Conservation (phyloP, 2,329 filamentous ascomycete genomes). For the Penicillium griseofulvum region DNA sequence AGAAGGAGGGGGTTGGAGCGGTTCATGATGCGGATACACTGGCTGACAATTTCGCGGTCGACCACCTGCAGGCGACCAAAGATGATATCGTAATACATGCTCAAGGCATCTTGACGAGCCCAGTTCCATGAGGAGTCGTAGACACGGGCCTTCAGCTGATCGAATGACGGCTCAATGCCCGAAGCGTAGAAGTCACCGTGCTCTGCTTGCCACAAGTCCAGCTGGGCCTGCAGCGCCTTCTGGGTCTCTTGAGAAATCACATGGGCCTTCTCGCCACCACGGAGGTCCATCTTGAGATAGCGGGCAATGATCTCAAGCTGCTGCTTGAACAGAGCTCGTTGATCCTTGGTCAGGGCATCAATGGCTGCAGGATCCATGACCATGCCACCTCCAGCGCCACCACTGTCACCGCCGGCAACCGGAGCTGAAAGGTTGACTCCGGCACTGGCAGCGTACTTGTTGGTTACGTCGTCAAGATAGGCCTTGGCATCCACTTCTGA, state of each 20-base stretch:
- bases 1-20: constrained; percentile 92
- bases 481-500: constrained; percentile 89
- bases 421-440: constrained; percentile 81
- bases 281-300: constrained; percentile 95
- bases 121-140: constrained; percentile 99
- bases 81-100: constrained; percentile 99
- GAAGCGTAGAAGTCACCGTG: constrained; percentile 95
- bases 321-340: constrained; percentile 94
- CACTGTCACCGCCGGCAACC: constrained; percentile 67
- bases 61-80: constrained; percentile 91
- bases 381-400: constrained; percentile 75
- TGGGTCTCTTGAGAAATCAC: constrained; percentile 81
- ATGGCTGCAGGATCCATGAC: constrained; percentile 99
- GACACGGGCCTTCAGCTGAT: constrained; percentile 84
- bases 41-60: constrained; percentile 96
- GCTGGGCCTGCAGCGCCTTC: constrained; percentile 82
- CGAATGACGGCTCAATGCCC: constrained; percentile 93
- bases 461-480: constrained; percentile 81
- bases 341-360: constrained; percentile 95
- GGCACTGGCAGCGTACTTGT: constrained; percentile 82
- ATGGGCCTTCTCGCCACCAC: constrained; percentile 92
- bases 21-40: constrained; percentile 99
- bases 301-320: constrained; percentile 92
- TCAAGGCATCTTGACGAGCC: constrained; percentile 94
- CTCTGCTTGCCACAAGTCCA: constrained; percentile 92